Conservation (phyloP, 805 yeast genomes). For the Candida manassasensis region DNA sequence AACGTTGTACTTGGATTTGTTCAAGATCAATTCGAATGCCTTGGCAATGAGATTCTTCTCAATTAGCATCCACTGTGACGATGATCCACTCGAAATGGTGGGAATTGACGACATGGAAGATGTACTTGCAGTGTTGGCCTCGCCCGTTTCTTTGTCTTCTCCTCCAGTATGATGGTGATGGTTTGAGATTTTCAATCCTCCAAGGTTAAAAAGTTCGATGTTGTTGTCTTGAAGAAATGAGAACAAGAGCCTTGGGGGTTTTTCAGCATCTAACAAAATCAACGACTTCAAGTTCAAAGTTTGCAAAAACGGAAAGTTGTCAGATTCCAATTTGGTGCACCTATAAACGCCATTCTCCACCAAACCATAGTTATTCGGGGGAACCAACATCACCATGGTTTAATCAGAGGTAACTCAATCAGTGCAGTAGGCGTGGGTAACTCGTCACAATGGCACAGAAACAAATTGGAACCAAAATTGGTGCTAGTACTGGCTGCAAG, state of each 20-base stretch:
- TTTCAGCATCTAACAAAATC: slow-evolving; percentile 76
- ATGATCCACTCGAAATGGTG: background rate
- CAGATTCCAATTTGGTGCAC: slow-evolving; percentile 72
- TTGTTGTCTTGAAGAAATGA: slow-evolving; percentile 57
- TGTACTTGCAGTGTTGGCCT: slow-evolving; percentile 12
- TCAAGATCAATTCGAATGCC: slow-evolving; percentile 61
- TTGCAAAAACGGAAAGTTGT: slow-evolving; percentile 71
- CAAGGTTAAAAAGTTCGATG: slow-evolving; percentile 48
- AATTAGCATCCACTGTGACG: slow-evolving; percentile 66
- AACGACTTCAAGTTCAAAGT: slow-evolving; percentile 67
- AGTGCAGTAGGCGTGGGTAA: too few relatives aligned
- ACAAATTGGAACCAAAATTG: too few relatives aligned
- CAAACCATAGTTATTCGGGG: slow-evolving; percentile 88
- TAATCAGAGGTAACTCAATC: too few relatives aligned
- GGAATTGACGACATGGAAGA: background rate
- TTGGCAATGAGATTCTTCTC: slow-evolving; percentile 60
- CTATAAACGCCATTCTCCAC: slow-evolving; percentile 85
- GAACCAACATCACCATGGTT: slow-evolving; percentile 59
- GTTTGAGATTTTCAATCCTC: slow-evolving; percentile 37
- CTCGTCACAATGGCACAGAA: too few relatives aligned
- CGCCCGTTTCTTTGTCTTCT: slow-evolving; percentile 7
- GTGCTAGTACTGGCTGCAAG: too few relatives aligned
- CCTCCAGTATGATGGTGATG: slow-evolving; percentile 25
- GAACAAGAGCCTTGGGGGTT: slow-evolving; percentile 68
- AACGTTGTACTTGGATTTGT: slow-evolving; percentile 60